Base-by-base conservation (phyloP, 805 yeast species). In the Spathaspora passalidarum region DNA sequence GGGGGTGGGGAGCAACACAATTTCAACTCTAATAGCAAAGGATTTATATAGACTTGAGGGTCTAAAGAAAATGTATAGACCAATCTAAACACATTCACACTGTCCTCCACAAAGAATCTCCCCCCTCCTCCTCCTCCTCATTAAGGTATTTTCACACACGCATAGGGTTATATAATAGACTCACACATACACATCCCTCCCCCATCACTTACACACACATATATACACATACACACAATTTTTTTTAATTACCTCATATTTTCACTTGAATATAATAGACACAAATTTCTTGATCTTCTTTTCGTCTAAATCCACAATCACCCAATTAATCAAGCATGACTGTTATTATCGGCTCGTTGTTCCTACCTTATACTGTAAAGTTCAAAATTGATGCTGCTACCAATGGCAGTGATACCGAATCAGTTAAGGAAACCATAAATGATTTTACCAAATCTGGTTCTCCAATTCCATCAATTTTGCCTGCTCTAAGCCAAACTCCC, bases 321-420 rank as follows among this genome's bases (percentile, higher is more conserved):
- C 7, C 10, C 38, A 26, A 20, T 16, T 13, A 8, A 4, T 10
- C 10, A n/a, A 37, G 20, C 17, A 85, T 85, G 91, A 80, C 88
- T 8, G 69, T 84, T 20, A 79, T 83, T 37, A 78, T 86, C 21
- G 90, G 86, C 13, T 82, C 92, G 13, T 67, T 86, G 80, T 84
- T 85, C 54, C 68, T 86, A 40, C 94, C 94, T 2, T 81, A 81
- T 56, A 82, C 89, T 3, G 89, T 85, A n/a, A 87, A 84, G 51
- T 79, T 79, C 51, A 80, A 79, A 51, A 75, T 79, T 5, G 62
- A 40, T 21, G 54, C 47, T n/a, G 48, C 59, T 9, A 54, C 52
- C n/a, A 20, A 44, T 41, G 10, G 47, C 10, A 40, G 36, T 23
- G 42, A 48, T 19, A 29, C 29, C 6, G 51, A 48, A 22, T 13